Base-by-base conservation (phyloP, 176 grass and related monocot species). In the Avena sativa region DNA sequence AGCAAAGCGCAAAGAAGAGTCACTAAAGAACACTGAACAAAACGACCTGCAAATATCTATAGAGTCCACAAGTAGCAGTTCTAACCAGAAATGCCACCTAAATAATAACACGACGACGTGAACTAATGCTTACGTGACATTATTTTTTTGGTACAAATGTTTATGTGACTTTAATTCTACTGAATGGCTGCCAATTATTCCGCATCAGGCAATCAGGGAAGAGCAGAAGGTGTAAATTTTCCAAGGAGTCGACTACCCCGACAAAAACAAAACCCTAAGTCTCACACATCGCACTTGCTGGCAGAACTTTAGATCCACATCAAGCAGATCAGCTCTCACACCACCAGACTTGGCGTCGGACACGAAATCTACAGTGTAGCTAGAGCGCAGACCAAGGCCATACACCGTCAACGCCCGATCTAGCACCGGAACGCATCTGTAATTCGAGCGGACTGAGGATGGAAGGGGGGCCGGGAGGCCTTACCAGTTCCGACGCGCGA, bases 401-500 rank as follows among this genome's bases (percentile, higher is more conserved):
- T 23, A 32, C 15, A 36, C 26, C 49, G 25, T 2, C 16, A 53
- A 21, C 0, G 8, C 50, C 38, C 68, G 21, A 88, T 85, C 60
- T 80, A 81, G 21, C 60, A 67, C 60, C 40, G 4, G 43, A 84
- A 28, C 75, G 73, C 25, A 13, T 82, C 71, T 32, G 4, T 8
- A 40, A 52, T 64, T 74, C 43, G 23, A 74, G 43, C 38, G 58
- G 9, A 53, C 10, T 19, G 7, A 49, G 38, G 28, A 23, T 55
- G 17, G 12, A 79, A n/a, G 23, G 49, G 8, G 77, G 81, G 44
- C 0, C 40, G 40, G 40, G 40, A 43, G 40, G 69, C 10, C 69
- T 61, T 68, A 96, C 97, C 90, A n/a, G 97, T 94, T 59, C 94
- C 71, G 61, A 94, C 89, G 46, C 97, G 87, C 59, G 97, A 91